These are phyloP conservation scores for Macrocybe gigantea DNA, from an alignment of 768 basidiomycete genomes.

Conservation along the genomic window DNA sequence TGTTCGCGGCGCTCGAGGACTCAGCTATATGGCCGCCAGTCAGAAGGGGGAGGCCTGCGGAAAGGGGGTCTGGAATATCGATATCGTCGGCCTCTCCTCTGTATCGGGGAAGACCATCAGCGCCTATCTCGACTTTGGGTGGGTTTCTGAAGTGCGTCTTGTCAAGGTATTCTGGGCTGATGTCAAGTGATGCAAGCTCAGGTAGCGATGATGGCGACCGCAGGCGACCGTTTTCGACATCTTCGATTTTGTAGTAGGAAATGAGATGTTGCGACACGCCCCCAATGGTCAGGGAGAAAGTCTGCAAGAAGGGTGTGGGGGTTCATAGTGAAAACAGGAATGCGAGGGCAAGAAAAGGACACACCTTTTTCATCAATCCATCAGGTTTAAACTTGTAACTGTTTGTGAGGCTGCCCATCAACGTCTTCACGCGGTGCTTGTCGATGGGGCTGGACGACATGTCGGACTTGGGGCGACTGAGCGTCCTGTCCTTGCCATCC, in stretches of 20 bases:
- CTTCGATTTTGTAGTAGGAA: slow-evolving; percentile 90
- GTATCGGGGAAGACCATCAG: slow-evolving; percentile 79
- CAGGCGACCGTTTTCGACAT: slow-evolving; percentile 84
- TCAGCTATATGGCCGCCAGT: slow-evolving; percentile 40
- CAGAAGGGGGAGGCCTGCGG: slow-evolving; percentile 43
- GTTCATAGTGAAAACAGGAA: not conserved
- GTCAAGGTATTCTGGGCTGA: slow-evolving; percentile 83
- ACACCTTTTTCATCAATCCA: slow-evolving; percentile 96
- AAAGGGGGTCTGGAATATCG: slow-evolving; percentile 39
- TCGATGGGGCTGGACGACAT: slow-evolving; percentile 44
- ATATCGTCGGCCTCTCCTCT: slow-evolving; percentile 78
- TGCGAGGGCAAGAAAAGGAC: slow-evolving; percentile 13
- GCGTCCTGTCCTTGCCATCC: slow-evolving; percentile 31
- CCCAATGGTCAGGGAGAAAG: slow-evolving; percentile 82
- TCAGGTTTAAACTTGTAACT: slow-evolving; percentile 89
- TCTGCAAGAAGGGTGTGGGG: slow-evolving; percentile 39
- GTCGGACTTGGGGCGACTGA: slow-evolving; percentile 62
- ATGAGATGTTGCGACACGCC: slow-evolving; percentile 90
- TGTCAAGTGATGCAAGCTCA: slow-evolving; percentile 81
- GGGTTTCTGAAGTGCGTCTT: slow-evolving; percentile 90
- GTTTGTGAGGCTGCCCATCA: slow-evolving; percentile 90
- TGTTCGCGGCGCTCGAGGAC: slow-evolving; percentile 6
- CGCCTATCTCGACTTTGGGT: slow-evolving; percentile 80
- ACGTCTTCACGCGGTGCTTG: slow-evolving; percentile 69
- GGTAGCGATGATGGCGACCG: slow-evolving; percentile 84